Evolutionary conservation across 2,329 filamentous ascomycete species (phyloP).

Genomic region (Neoscytalidium dimidiatum): DNA sequence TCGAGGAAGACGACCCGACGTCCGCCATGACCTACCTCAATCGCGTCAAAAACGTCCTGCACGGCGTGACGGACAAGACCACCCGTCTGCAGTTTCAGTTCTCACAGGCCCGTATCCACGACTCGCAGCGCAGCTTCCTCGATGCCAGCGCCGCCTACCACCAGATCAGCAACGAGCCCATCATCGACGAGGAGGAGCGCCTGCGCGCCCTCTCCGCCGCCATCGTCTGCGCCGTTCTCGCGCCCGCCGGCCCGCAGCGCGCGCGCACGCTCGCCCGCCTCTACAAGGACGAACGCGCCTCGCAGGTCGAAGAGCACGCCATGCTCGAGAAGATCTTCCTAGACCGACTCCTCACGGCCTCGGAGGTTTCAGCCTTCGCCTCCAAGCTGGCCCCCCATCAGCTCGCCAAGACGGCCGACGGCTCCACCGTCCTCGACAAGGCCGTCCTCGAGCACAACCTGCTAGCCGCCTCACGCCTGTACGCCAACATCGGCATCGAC

Average conservation of each 20-base stretch:
- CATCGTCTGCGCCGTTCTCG: constrained; percentile 88
- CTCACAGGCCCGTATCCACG: constrained; percentile 88
- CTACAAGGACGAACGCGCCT: constrained; percentile 89
- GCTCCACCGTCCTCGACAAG: constrained; percentile 87
- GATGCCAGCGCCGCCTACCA: constrained; percentile 88
- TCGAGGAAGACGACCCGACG: constrained; percentile 90
- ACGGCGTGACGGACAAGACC: constrained; percentile 72
- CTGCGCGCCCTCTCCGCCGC: constrained; percentile 82
- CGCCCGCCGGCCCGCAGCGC: constrained; percentile 83
- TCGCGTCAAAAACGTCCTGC: constrained; percentile 91
- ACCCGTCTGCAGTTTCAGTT: constrained; percentile 84
- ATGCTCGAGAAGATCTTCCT: constrained; percentile 98
- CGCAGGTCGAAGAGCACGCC: constrained; percentile 73
- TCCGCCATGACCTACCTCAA: constrained; percentile 86
- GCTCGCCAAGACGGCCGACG: constrained; percentile 84
- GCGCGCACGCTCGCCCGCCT: constrained; percentile 78
- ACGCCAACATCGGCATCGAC: constrained; percentile 58
- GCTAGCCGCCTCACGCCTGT: constrained; percentile 70
- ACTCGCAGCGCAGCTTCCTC: constrained; percentile 86
- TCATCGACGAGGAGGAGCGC: constrained; percentile 84
- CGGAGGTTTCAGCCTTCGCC: constrained; percentile 86
- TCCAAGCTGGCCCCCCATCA: constrained; percentile 82
- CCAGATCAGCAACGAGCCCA: constrained; percentile 74
- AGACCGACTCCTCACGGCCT: constrained; percentile 75
- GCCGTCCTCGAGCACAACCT: constrained; percentile 97